Evolutionary conservation across 768 basidiomycete species (phyloP).

Genomic region (Lactarius sanguifluus): DNA sequence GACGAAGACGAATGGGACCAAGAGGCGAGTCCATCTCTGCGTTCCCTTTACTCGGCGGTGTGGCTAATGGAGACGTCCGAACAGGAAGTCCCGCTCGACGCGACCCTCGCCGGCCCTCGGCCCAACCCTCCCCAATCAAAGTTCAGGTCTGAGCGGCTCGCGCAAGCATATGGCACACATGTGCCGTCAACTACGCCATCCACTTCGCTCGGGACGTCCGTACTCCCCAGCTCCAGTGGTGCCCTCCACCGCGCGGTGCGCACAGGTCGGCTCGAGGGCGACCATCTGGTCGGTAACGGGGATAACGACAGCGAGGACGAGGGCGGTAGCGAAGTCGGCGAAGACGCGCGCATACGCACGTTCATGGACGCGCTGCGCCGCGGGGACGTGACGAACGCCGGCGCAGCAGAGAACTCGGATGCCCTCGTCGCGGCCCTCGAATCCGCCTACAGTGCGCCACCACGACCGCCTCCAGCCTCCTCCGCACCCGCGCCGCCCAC

Average conservation of each 20-base stretch:
- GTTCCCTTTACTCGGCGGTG: slow-evolving; percentile 4
- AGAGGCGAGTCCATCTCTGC: slow-evolving; percentile 38
- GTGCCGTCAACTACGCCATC: slow-evolving; percentile 30
- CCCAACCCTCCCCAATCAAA: slow-evolving; percentile 57
- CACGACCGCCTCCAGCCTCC: not conserved
- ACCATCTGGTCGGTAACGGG: slow-evolving; percentile 34
- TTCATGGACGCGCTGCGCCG: slow-evolving; percentile 34
- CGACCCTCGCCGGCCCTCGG: slow-evolving; percentile 39
- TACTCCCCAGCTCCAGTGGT: slow-evolving; percentile 35
- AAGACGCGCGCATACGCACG: slow-evolving; percentile 28
- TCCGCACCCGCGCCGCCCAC: not conserved
- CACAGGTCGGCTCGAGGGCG: slow-evolving; percentile 35
- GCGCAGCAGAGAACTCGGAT: slow-evolving; percentile 30
- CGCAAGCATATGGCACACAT: slow-evolving; percentile 24
- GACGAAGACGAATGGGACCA: slow-evolving; percentile 45
- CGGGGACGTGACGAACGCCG: slow-evolving; percentile 37
- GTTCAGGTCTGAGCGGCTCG: slow-evolving; percentile 56
- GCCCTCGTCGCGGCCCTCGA: slow-evolving; percentile 23
- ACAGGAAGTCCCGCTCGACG: slow-evolving; percentile 47
- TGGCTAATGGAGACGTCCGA: slow-evolving; percentile 2
- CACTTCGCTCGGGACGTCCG: slow-evolving; percentile 35
- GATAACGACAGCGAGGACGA: slow-evolving; percentile 37
- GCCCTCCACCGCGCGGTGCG: slow-evolving; percentile 34
- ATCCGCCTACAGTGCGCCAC: slow-evolving; percentile 21
- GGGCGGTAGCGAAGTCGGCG: slow-evolving; percentile 17